Percentiles rank a stretch among this genome's conserved stretches.
Conservation (phyloP, 1,284 basidiomycete genomes). For the Gomphus bonarii region DNA sequence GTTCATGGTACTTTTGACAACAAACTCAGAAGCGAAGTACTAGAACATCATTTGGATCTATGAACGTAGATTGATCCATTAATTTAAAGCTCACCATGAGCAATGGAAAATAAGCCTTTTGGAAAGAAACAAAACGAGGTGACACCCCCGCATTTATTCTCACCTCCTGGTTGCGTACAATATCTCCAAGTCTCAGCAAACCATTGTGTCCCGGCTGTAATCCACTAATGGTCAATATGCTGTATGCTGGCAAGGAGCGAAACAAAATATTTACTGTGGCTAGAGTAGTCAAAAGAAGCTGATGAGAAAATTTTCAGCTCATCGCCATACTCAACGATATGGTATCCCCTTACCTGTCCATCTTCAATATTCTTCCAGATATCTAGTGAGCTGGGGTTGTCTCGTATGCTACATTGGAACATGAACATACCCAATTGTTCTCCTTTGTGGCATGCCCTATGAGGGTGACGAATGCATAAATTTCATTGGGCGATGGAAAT, state of each 20-base stretch:
- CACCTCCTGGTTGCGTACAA: conserved; percentile 40
- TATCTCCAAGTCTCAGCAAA: conserved; percentile 37
- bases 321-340: background rate
- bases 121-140: conserved; percentile 41
- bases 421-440: conserved; percentile 43
- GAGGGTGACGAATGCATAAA: conserved; percentile 39
- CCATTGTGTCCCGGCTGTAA: conserved; percentile 25
- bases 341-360: conserved; percentile 32
- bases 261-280: conserved; percentile 25
- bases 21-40: conserved; percentile 54
- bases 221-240: conserved; percentile 23
- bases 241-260: background rate
- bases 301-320: conserved; percentile 2
- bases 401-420: background rate
- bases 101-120: conserved; percentile 45
- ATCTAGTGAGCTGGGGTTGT: background rate
- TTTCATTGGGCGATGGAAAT: conserved; percentile 30
- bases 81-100: conserved; percentile 33
- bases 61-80: background rate
- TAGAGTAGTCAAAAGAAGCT: conserved; percentile 36
- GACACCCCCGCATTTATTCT: conserved; percentile 25
- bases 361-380: conserved; percentile 35
- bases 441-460: conserved; percentile 36
- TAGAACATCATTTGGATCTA: conserved; percentile 17
- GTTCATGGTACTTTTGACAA: conserved; percentile 48